Conservation (phyloP, 148 eudicot genomes). For the Limonium bicolor region DNA sequence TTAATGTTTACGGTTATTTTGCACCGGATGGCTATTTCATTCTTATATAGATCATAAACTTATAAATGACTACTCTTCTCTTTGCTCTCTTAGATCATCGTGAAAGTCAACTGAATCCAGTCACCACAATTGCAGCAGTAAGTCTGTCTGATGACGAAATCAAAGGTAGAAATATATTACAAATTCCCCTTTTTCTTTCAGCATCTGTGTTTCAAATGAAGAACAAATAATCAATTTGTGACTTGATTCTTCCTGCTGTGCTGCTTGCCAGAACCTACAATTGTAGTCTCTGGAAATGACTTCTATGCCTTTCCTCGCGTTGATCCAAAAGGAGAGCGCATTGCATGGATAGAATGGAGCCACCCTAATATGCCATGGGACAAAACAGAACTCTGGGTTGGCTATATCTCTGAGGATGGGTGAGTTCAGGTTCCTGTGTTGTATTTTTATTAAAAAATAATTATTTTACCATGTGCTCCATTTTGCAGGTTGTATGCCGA, state of each 20-base stretch:
- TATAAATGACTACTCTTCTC: too few relatives aligned
- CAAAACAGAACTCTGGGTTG: conserved; percentile 94
- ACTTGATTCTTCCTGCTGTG: too few relatives aligned
- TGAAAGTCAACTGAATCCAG: conserved; percentile 45
- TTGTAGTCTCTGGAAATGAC: conserved; percentile 60
- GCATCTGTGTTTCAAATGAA: neutral
- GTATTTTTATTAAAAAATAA: neutral
- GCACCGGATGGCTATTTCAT: too few relatives aligned
- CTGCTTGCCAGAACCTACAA: conserved; percentile 50
- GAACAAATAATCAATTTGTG: too few relatives aligned
- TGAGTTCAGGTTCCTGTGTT: conserved; percentile 13
- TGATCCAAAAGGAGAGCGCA: conserved; percentile 56
- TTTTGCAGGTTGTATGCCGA: too few relatives aligned
- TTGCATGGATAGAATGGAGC: conserved; percentile 94
- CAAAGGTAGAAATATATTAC: conserved; percentile 47
- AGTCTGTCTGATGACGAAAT: conserved; percentile 16
- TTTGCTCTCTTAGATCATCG: conserved; percentile 45
- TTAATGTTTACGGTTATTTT: neutral
- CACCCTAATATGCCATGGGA: conserved; percentile 99
- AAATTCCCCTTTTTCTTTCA: too few relatives aligned
- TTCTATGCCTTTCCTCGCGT: conserved; percentile 92
- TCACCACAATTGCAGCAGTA: conserved; percentile 49
- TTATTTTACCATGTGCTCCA: too few relatives aligned
- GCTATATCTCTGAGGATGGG: conserved; percentile 81
- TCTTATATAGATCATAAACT: too few relatives aligned